A percentile compares a stretch with the other conserved stretches of the same genome.
phyloP scores from a whole-genome alignment of 345 rosid species.

The Schrenkiella parvula region DNA sequence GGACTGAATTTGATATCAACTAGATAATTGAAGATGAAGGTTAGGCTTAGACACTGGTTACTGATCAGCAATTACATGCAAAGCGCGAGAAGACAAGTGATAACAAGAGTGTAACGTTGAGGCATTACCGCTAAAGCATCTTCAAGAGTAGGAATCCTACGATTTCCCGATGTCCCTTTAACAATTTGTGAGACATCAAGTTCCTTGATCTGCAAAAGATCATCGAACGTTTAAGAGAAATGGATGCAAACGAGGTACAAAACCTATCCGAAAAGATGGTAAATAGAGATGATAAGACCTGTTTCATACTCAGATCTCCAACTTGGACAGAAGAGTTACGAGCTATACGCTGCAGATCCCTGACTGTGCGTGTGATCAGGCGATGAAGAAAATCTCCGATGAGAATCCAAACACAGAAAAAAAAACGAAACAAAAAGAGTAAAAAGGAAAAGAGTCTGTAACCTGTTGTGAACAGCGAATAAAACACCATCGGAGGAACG shows the following conservation, averaged over 20 bases:
- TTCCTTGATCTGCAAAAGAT: conserved; percentile 57
- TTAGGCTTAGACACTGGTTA: conserved; percentile 17
- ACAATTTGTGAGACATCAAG: conserved; percentile 39
- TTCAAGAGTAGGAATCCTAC: conserved; percentile 59
- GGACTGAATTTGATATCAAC: conserved; percentile 72
- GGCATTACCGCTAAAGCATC: conserved; percentile 71
- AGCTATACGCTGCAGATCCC: conserved; percentile 94
- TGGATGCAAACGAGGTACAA: not conserved
- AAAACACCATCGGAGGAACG: conserved; percentile 86
- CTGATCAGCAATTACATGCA: conserved; percentile 1
- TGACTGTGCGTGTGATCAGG: conserved; percentile 45
- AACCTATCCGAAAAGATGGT: conserved; percentile 8
- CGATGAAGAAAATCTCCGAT: conserved; percentile 3
- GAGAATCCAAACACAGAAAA: conserved; percentile 12
- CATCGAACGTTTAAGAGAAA: not conserved
- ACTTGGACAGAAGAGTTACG: conserved; percentile 66
- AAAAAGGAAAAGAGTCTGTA: not conserved
- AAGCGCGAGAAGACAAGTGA: not conserved
- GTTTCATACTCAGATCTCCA: conserved; percentile 65
- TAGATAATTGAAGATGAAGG: conserved; percentile 22
- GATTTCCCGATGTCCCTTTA: conserved; percentile 36
- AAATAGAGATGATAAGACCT: conserved; percentile 46
- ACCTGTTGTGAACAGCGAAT: conserved; percentile 95
- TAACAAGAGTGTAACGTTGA: not conserved
- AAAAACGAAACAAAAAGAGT: not conserved